Percentiles rank a stretch among this genome's conserved stretches.
Conservation (phyloP, 805 yeast genomes). For the Spathaspora girioi region DNA sequence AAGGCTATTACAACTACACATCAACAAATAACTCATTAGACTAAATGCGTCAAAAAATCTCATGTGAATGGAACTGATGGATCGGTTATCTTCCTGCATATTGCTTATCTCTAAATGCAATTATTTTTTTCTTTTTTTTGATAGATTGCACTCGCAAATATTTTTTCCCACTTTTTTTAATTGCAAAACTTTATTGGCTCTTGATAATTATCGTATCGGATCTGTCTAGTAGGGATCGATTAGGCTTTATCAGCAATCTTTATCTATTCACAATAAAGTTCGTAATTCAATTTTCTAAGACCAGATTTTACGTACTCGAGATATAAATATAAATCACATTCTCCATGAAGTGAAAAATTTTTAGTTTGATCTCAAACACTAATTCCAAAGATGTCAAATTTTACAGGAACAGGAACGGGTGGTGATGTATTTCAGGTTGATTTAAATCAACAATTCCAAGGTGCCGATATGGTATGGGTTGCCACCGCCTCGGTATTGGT, state of each 20-base stretch:
- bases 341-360: background rate
- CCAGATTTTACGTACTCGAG: background rate
- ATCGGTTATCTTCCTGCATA: slow-evolving; percentile 7
- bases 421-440: slow-evolving; percentile 75
- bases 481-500: slow-evolving; percentile 76
- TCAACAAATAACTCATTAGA: background rate
- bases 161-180: background rate
- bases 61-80: background rate
- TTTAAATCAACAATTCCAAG: slow-evolving; percentile 65
- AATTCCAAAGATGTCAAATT: slow-evolving; percentile 9
- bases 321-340: background rate
- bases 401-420: slow-evolving; percentile 67
- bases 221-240: background rate
- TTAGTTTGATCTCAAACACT: too few species aligned
- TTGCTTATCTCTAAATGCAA: slow-evolving; percentile 8
- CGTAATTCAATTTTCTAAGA: background rate
- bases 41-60: background rate
- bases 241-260: background rate
- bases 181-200: slow-evolving; percentile 1
- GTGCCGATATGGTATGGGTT: slow-evolving; percentile 83
- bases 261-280: background rate
- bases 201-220: background rate
- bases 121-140: background rate
- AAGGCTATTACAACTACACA: too few species aligned
- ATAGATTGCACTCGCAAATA: background rate